Evolutionary conservation across 148 eudicot species (phyloP).

Genomic region (Amaranthus cruentus): DNA sequence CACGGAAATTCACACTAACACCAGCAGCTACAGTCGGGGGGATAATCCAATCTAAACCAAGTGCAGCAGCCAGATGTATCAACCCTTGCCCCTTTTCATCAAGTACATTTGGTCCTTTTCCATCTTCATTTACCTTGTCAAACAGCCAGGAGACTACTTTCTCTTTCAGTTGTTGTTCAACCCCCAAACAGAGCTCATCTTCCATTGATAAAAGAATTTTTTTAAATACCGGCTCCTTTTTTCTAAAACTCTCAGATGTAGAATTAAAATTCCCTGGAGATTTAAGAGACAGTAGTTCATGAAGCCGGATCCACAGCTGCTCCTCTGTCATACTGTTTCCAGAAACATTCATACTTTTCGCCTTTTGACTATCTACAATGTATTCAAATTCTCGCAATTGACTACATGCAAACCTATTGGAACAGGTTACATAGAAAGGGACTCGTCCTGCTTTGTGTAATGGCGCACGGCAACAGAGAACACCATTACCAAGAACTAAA

Average conservation of each 20-base stretch:
- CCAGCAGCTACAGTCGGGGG: conserved; percentile 51
- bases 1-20: conserved; percentile 59
- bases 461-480: conserved; percentile 76
- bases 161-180: conserved; percentile 37
- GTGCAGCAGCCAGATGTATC: conserved; percentile 62
- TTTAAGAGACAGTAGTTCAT: conserved; percentile 29
- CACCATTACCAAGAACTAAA: conserved; percentile 58
- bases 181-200: conserved; percentile 28
- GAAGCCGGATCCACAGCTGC: conserved; percentile 36
- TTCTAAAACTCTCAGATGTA: conserved; percentile 12
- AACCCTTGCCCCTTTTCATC: conserved; percentile 65
- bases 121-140: conserved; percentile 42
- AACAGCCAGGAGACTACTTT: conserved; percentile 48
- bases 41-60: conserved; percentile 70
- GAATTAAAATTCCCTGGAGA: conserved; percentile 23
- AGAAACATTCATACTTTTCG: conserved; percentile 28
- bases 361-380: conserved; percentile 32
- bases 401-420: conserved; percentile 96
- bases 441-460: conserved; percentile 68
- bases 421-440: conserved; percentile 85
- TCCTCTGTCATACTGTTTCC: conserved; percentile 37
- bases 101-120: conserved; percentile 44
- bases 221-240: conserved; percentile 24
- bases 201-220: conserved; percentile 33
- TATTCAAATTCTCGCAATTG: conserved; percentile 96